Conservation (phyloP, 202 grass and related monocot species). For the Carex sylvatica region DNA sequence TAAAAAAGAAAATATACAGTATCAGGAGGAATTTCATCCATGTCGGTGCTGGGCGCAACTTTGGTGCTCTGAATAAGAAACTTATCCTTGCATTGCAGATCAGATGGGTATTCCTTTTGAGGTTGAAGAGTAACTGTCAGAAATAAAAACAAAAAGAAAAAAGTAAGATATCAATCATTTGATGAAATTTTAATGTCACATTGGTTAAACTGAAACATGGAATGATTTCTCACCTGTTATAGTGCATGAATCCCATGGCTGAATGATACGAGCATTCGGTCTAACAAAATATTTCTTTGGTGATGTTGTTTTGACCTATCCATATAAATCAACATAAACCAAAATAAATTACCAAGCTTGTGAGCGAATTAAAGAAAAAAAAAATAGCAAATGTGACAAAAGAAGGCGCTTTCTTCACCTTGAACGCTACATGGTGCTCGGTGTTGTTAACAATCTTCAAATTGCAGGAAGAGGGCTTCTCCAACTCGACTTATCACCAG, state of each 20-base stretch:
- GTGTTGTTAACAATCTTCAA: conserved; percentile 98
- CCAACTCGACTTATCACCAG: conserved; percentile 71
- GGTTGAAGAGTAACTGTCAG: conserved; percentile 78
- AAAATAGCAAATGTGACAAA: conserved; percentile 11
- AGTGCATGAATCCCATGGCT: conserved; percentile 95
- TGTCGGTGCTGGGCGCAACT: conserved; percentile 64
- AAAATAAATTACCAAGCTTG: conserved; percentile 28
- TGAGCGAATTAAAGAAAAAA: background rate
- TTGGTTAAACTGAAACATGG: background rate
- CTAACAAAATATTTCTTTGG: conserved; percentile 98
- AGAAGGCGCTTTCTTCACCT: conserved; percentile 43
- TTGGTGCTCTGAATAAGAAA: conserved; percentile 97
- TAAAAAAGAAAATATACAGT: conserved; percentile 51
- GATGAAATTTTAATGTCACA: conserved; percentile 11
- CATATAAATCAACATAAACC: conserved; percentile 26
- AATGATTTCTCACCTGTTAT: conserved; percentile 57
- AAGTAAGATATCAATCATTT: conserved; percentile 21
- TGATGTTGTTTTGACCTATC: conserved; percentile 93
- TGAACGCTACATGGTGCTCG: conserved; percentile 93
- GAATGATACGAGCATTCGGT: conserved; percentile 80
- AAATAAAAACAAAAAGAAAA: conserved; percentile 21
- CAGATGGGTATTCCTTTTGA: conserved; percentile 72
- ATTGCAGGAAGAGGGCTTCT: conserved; percentile 89
- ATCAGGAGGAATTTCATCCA: conserved; percentile 83
- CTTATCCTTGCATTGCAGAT: conserved; percentile 96